Evolutionary conservation across 1,284 basidiomycete species (phyloP).

Genomic region (Fistulina hepatica): DNA sequence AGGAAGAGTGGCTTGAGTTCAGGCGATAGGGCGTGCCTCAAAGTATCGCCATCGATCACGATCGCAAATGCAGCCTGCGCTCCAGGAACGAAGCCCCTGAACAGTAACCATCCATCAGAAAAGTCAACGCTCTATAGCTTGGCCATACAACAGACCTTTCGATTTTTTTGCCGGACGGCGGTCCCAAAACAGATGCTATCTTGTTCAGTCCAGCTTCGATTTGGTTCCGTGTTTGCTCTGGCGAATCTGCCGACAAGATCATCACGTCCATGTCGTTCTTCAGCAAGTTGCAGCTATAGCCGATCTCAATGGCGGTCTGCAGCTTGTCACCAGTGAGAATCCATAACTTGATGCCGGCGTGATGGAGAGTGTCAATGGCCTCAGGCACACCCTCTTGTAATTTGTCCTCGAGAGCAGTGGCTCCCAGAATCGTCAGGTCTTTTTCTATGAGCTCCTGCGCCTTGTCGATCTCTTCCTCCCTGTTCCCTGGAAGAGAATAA

Average conservation of each 20-base stretch:
- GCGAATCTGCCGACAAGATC: constrained; percentile 84
- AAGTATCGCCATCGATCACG: constrained; percentile 93
- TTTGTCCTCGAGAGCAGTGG: constrained; percentile 95
- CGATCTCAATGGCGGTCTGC: constrained; percentile 95
- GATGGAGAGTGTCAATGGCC: constrained; percentile 85
- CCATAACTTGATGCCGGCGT: constrained; percentile 96
- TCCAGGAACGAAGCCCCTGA: constrained; percentile 60
- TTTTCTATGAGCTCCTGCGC: constrained; percentile 81
- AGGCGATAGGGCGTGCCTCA: constrained; percentile 71
- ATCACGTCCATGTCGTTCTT: constrained; percentile 92
- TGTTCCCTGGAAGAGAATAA: no score
- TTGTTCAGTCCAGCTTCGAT: constrained; percentile 93
- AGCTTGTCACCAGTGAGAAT: constrained; percentile 94
- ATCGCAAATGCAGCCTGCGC: constrained; percentile 76
- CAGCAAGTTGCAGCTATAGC: constrained; percentile 86
- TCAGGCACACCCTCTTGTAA: constrained; percentile 95
- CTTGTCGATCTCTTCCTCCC: constrained; percentile 87
- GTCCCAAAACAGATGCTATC: constrained; percentile 73
- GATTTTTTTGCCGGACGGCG: constrained; percentile 42
- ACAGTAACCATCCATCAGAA: no score
- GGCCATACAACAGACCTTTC: no score
- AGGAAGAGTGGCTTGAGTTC: constrained; percentile 82
- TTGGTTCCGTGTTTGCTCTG: constrained; percentile 69
- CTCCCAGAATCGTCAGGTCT: constrained; percentile 75
- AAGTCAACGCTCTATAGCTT: no score